A percentile compares a stretch with the other conserved stretches of the same genome.
Conservation (phyloP, 2,329 filamentous ascomycete genomes). For the Xylogone sp. region DNA sequence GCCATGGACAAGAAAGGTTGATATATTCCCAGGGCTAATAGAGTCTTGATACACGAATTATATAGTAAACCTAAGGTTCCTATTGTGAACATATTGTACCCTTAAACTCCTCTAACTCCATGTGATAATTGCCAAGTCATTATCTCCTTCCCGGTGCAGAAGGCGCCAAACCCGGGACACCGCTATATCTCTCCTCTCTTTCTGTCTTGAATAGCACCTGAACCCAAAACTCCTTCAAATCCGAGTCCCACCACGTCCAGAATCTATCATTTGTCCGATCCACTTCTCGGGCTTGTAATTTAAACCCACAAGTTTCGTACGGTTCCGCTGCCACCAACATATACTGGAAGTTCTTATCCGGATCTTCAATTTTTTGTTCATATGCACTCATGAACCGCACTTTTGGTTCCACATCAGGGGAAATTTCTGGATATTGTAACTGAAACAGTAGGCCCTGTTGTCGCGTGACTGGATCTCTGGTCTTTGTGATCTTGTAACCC, state of each 20-base stretch:
- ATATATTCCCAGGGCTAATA: neutral
- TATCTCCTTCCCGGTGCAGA: conserved; percentile 23
- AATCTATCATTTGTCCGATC: conserved; percentile 84
- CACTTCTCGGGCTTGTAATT: conserved; percentile 89
- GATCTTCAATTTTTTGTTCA: conserved; percentile 90
- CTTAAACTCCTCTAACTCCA: conserved; percentile 10
- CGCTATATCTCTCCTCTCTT: conserved; percentile 82
- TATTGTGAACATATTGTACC: neutral
- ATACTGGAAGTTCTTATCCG: conserved; percentile 91
- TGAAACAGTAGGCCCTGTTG: conserved; percentile 95
- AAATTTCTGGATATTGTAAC: conserved; percentile 90
- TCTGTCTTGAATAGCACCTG: conserved; percentile 99
- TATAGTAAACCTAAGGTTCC: conserved; percentile 4
- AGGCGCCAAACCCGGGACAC: conserved; percentile 56
- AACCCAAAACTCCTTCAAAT: conserved; percentile 95
- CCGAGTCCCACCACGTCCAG: conserved; percentile 93
- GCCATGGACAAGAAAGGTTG: neutral
- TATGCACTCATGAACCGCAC: conserved; percentile 98
- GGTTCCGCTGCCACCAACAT: conserved; percentile 92
- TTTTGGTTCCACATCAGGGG: conserved; percentile 68
- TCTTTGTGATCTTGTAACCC: conserved; percentile 97
- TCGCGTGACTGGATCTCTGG: conserved; percentile 79
- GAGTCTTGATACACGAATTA: conserved; percentile 5
- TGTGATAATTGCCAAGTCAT: conserved; percentile 1
- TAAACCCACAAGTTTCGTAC: conserved; percentile 96